phyloP scores from a whole-genome alignment of 768 basidiomycete genomes.

The Lactarius vividus region DNA sequence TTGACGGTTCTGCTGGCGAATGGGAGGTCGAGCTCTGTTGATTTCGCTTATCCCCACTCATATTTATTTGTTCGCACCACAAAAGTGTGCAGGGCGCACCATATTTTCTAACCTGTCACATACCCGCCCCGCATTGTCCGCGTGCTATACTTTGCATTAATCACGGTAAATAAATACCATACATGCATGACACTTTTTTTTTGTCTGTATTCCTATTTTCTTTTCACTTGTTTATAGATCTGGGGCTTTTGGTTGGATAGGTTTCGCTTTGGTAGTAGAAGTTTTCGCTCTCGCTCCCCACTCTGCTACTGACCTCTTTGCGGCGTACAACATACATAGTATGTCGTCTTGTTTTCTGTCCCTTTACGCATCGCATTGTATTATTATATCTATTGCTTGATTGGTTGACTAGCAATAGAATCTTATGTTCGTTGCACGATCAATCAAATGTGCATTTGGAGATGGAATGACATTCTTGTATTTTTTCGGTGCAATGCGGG shows the following conservation, averaged over 20 bases:
- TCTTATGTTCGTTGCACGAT: neutral
- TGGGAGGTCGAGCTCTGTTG: conserved; percentile 77
- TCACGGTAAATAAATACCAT: conserved; percentile 23
- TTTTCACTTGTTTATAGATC: conserved; percentile 20
- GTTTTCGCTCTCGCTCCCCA: neutral
- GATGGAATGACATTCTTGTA: neutral
- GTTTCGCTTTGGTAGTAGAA: conserved; percentile 9
- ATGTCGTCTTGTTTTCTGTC: conserved; percentile 12
- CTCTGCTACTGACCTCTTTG: conserved; percentile 3
- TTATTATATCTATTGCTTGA: conserved; percentile 25
- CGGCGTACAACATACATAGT: conserved; percentile 7
- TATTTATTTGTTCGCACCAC: conserved; percentile 17
- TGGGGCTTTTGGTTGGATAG: conserved; percentile 25
- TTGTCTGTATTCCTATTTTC: conserved; percentile 22
- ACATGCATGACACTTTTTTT: conserved; percentile 18
- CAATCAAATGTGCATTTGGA: conserved; percentile 10
- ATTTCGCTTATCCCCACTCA: conserved; percentile 20
- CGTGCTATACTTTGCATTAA: conserved; percentile 19
- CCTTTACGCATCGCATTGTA: conserved; percentile 19
- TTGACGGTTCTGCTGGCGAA: conserved; percentile 67
- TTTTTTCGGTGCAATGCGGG: neutral
- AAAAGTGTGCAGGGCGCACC: conserved; percentile 20
- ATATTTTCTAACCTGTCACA: conserved; percentile 7
- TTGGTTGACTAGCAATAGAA: conserved; percentile 19
- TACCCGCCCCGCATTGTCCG: conserved; percentile 14